Percentiles rank a stretch among this genome's conserved stretches.
phyloP scores from a whole-genome alignment of 225 moss, liverwort and hornwort genomes.

The Pleurozium schreberi region DNA sequence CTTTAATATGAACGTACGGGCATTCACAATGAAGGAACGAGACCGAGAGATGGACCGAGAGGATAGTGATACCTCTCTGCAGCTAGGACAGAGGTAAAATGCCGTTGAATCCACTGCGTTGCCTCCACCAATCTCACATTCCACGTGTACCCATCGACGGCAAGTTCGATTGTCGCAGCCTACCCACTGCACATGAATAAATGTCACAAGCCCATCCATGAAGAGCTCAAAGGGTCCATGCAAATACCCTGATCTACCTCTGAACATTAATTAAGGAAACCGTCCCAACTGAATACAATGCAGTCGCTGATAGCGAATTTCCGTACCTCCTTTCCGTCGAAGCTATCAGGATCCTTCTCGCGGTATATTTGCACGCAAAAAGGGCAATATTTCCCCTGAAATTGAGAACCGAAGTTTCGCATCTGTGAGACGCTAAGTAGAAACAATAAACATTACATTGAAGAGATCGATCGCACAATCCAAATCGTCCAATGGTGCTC shows the following conservation, averaged over 20 bases:
- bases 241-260: neutral
- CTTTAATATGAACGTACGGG: neutral
- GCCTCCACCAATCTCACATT: conserved; percentile 78
- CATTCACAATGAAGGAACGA: neutral
- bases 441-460: neutral
- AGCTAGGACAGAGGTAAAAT: conserved; percentile 92
- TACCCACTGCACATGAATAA: conserved; percentile 55
- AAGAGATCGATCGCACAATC: neutral
- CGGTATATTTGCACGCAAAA: conserved; percentile 99
- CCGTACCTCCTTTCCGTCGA: conserved; percentile 94
- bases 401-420: neutral
- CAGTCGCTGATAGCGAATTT: neutral
- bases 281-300: neutral
- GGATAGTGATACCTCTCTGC: conserved; percentile 54
- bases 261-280: neutral
- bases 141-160: conserved; percentile 97
- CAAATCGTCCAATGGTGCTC: neutral
- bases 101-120: conserved; percentile 90
- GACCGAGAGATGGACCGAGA: neutral
- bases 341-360: conserved; percentile 97
- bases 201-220: neutral
- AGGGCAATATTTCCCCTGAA: conserved; percentile 90
- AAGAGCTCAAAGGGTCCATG: neutral
- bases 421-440: neutral
- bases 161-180: conserved; percentile 98